phyloP scores from a whole-genome alignment of 352 stramenopile species.

The Phytophthora uliginosa region DNA sequence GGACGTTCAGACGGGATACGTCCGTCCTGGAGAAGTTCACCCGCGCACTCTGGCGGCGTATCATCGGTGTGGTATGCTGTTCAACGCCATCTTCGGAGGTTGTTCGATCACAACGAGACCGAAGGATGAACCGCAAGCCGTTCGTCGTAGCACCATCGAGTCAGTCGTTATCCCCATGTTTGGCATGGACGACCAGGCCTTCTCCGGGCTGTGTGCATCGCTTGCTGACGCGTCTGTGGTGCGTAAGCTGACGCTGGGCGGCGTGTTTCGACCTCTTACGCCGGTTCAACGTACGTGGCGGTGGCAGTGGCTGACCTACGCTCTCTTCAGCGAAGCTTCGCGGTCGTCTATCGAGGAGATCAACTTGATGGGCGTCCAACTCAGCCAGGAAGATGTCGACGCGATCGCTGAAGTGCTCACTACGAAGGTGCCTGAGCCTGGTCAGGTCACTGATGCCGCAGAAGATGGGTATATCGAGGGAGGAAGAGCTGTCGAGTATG shows the following conservation, averaged over 20 bases:
- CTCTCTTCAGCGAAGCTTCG: slow-evolving; percentile 32
- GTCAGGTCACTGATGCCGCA: slow-evolving; percentile 4
- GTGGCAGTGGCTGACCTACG: slow-evolving; percentile 41
- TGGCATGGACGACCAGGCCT: slow-evolving; percentile 33
- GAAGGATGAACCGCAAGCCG: slow-evolving; percentile 16
- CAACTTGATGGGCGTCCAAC: slow-evolving; percentile 28
- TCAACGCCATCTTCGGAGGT: slow-evolving; percentile 37
- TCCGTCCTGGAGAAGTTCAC: slow-evolving; percentile 14
- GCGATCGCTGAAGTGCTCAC: slow-evolving; percentile 30
- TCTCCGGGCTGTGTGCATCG: slow-evolving; percentile 32
- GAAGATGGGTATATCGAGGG: slow-evolving; percentile 17
- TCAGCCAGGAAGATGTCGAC: slow-evolving; percentile 28
- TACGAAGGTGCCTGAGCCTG: slow-evolving; percentile 30
- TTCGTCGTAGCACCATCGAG: slow-evolving; percentile 28
- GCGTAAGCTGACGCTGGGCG: slow-evolving; percentile 30
- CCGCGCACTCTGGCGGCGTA: slow-evolving; percentile 17
- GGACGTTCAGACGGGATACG: slow-evolving; percentile 14
- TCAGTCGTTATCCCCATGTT: slow-evolving; percentile 40
- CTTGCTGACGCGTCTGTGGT: slow-evolving; percentile 26
- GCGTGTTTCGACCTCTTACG: slow-evolving; percentile 29
- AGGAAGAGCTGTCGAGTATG: slow-evolving; percentile 13
- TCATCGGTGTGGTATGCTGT: slow-evolving; percentile 27
- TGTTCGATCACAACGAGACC: slow-evolving; percentile 19
- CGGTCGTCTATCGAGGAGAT: slow-evolving; percentile 40
- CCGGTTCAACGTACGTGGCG: slow-evolving; percentile 27